Percentiles rank a stretch among this genome's conserved stretches.
These are phyloP conservation scores for Pouteria glomerata DNA, from an alignment of 148 eudicot species.

Conservation along the genomic window DNA sequence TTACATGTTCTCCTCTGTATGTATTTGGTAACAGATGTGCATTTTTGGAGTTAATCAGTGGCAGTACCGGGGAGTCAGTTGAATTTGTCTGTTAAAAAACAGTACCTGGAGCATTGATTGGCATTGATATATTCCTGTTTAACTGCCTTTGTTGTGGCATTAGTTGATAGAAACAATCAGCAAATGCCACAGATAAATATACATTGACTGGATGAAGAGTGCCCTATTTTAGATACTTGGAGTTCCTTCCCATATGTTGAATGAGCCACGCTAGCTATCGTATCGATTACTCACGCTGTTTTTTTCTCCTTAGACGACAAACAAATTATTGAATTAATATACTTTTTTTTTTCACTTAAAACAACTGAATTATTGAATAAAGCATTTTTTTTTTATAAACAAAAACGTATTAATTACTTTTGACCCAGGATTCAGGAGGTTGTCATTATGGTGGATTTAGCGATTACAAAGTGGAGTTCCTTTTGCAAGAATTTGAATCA, in stretches of 20 bases:
- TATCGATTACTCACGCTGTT: background rate
- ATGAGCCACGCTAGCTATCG: background rate
- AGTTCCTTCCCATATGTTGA: background rate
- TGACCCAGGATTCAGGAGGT: constrained; percentile 11
- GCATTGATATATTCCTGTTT: background rate
- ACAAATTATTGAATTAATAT: background rate
- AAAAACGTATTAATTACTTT: background rate
- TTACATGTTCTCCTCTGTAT: background rate
- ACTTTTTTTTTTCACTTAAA: background rate
- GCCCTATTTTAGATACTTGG: background rate
- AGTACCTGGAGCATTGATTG: background rate
- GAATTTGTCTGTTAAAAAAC: background rate
- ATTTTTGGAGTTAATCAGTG: too few relatives aligned
- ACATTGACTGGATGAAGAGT: background rate
- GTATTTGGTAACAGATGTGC: background rate
- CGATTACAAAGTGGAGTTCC: constrained; percentile 4
- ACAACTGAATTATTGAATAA: background rate
- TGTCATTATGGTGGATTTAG: constrained; percentile 11
- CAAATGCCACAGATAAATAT: background rate
- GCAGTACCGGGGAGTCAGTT: too few relatives aligned
- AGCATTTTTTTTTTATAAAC: background rate
- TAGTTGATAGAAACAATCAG: background rate
- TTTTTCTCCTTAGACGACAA: background rate
- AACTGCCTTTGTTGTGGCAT: background rate
- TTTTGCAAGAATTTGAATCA: constrained; percentile 18